A percentile compares a stretch with the other conserved stretches of the same genome.
phyloP scores from a whole-genome alignment of 2,329 filamentous ascomycete genomes.

The Botrytis deweyae region DNA sequence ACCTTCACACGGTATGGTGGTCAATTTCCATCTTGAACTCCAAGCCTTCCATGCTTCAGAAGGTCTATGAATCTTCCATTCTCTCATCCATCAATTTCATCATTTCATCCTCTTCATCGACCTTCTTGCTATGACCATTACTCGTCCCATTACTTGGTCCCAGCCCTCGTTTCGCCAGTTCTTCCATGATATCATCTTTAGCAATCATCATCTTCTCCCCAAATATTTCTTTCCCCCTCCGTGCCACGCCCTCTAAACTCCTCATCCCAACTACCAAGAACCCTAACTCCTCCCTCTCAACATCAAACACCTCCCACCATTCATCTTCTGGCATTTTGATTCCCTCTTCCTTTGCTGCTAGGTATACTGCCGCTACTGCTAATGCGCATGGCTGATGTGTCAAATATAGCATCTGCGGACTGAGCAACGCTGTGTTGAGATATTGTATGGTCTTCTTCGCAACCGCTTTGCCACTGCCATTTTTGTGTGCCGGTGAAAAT shows the following conservation, averaged over 20 bases:
- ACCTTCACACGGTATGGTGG: background rate
- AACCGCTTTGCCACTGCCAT: conserved; percentile 49
- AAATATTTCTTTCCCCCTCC: conserved; percentile 32
- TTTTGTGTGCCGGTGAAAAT: conserved; percentile 40
- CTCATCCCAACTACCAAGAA: conserved; percentile 85
- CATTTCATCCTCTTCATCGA: conserved; percentile 18
- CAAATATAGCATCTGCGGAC: conserved; percentile 83
- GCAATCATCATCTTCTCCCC: conserved; percentile 31
- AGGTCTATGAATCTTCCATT: conserved; percentile 21
- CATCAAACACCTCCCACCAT: conserved; percentile 99
- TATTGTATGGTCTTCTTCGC: conserved; percentile 68
- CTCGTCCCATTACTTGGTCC: background rate
- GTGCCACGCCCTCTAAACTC: conserved; percentile 65
- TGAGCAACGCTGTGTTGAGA: conserved; percentile 82
- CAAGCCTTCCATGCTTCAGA: background rate
- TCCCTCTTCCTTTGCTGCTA: conserved; percentile 74
- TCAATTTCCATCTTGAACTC: background rate
- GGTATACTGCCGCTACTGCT: conserved; percentile 85
- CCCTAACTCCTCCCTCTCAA: conserved; percentile 89
- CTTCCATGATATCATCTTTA: conserved; percentile 29
- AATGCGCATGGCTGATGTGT: conserved; percentile 87
- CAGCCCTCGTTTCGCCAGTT: conserved; percentile 16
- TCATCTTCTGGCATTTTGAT: conserved; percentile 78
- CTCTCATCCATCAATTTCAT: conserved; percentile 34
- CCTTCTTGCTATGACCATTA: background rate